Evolutionary conservation across 768 basidiomycete species (phyloP).

Genomic region (Termitomyces sp.): DNA sequence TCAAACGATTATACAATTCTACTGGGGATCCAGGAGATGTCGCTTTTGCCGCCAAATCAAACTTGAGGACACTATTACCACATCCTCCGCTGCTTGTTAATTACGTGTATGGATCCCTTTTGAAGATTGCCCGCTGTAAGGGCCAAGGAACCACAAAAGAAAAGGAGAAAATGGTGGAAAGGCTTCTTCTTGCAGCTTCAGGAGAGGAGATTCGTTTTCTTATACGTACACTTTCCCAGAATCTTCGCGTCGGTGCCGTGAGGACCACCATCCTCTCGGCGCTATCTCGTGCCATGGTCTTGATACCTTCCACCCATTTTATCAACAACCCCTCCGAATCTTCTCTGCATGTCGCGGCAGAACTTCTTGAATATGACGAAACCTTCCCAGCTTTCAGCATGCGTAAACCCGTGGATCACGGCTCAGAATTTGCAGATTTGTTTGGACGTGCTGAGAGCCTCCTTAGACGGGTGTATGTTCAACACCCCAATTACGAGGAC

Average conservation of each 20-base stretch:
- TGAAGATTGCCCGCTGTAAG: slow-evolving; percentile 61
- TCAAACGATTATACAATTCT: slow-evolving; percentile 61
- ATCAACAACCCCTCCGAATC: slow-evolving; percentile 10
- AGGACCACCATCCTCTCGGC: slow-evolving; percentile 76
- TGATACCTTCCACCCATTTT: slow-evolving; percentile 38
- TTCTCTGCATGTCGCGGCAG: slow-evolving; percentile 19
- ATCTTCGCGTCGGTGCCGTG: slow-evolving; percentile 86
- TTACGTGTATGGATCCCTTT: slow-evolving; percentile 60
- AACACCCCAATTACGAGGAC: slow-evolving; percentile 72
- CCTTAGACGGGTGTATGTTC: slow-evolving; percentile 67
- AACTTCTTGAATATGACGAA: slow-evolving; percentile 17
- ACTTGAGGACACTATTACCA: slow-evolving; percentile 65
- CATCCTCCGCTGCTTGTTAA: slow-evolving; percentile 62
- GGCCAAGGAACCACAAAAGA: slow-evolving; percentile 72
- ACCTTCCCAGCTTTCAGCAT: slow-evolving; percentile 8
- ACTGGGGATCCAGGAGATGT: slow-evolving; percentile 87
- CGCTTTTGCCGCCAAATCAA: slow-evolving; percentile 78
- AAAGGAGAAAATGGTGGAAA: slow-evolving; percentile 76
- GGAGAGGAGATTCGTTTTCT: slow-evolving; percentile 89
- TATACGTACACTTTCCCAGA: slow-evolving; percentile 65
- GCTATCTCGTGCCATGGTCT: slow-evolving; percentile 70
- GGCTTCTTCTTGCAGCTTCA: slow-evolving; percentile 73
- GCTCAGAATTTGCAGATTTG: slow-evolving; percentile 29
- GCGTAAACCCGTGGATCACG: slow-evolving; percentile 19
- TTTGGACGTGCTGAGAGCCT: slow-evolving; percentile 57